Evolutionary conservation across 176 grass and related monocot genomes (phyloP), one percentile per base, ranked within the genome.

Genomic region (Zoysia japonica): DNA sequence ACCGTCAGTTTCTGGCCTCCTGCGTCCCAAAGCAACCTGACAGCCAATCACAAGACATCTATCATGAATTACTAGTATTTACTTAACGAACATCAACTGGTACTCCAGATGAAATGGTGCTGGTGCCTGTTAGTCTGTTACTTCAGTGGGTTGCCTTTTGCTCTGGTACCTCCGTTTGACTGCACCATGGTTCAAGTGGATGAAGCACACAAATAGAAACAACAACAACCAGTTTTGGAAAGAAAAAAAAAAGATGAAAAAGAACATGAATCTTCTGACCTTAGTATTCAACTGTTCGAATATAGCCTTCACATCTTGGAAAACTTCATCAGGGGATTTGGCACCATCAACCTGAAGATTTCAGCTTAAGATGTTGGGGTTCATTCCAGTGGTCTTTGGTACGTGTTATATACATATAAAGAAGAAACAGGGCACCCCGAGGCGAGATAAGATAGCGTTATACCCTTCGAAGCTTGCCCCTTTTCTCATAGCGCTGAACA

Each of bases 241-340:
- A 28, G 28, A 28, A 28, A 28, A 28, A 28, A 28, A 28, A 28
- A 28, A 28, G 28, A 28, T 60, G 66, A 37, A 60, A 66, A n/a
- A 68, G 12, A 56, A 37, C 38, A 71, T n/a, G 57, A 48, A 55
- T 4, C 3, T 66, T 4, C 3, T 66, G 47, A 93, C 87, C 78
- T 89, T 47, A 47, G 42, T 48, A 6, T 57, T 76, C 3, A 82
- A 47, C 50, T 67, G 50, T 17, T 52, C 28, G 28, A 93, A 93
- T 75, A 85, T 72, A 36, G 67, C 57, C 75, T 90, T 90, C 53
- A 93, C 87, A 17, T 89, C 85, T 82, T 87, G 70, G 11, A 87
- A 93, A 54, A 93, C 85, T 12, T 51, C 82, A 48, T 90, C 91
- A 12, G 76, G 43, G 4, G 78, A 47, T 66, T 74, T 90, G 48